A percentile compares a stretch with the other conserved stretches of the same genome.
Conservation (phyloP, 768 basidiomycete species). For the Panaeolus papilionaceus region DNA sequence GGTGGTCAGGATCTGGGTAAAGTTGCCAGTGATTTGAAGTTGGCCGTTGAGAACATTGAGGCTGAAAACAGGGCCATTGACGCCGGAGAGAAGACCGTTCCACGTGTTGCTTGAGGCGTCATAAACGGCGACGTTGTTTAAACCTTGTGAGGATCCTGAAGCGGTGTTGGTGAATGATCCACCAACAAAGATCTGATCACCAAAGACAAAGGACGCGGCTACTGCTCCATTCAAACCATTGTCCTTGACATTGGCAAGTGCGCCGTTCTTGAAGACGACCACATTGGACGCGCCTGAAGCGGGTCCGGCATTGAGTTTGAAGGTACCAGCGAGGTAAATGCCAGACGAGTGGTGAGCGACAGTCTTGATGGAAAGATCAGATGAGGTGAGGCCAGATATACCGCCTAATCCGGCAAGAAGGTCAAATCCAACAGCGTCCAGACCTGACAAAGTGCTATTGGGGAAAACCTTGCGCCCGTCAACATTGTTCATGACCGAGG, state of each 20-base stretch:
- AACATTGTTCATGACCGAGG: constrained; percentile 35
- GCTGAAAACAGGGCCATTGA: constrained; percentile 76
- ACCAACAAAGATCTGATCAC: constrained; percentile 80
- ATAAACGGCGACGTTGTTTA: constrained; percentile 74
- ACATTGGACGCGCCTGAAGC: constrained; percentile 73
- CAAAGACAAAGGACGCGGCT: constrained; percentile 64
- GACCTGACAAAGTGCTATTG: constrained; percentile 71
- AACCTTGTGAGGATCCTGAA: constrained; percentile 55
- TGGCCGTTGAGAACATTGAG: constrained; percentile 57
- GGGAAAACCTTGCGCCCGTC: constrained; percentile 70
- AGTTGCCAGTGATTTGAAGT: constrained; percentile 78
- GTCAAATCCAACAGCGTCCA: constrained; percentile 67
- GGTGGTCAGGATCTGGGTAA: constrained; percentile 52
- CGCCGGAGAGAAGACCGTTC: constrained; percentile 72
- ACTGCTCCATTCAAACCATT: constrained; percentile 86
- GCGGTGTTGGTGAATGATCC: constrained; percentile 83
- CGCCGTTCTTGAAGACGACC: constrained; percentile 68
- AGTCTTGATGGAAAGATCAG: constrained; percentile 51
- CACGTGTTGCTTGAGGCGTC: constrained; percentile 70
- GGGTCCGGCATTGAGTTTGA: constrained; percentile 62
- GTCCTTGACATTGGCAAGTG: constrained; percentile 55
- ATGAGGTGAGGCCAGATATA: constrained; percentile 39
- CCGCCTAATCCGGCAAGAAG: constrained; percentile 69
- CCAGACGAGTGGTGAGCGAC: constrained; percentile 73
- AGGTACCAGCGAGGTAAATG: constrained; percentile 80